These are phyloP conservation scores for Stylosanthes scabra DNA, from an alignment of 331 rosid genomes.

Conservation along the genomic window DNA sequence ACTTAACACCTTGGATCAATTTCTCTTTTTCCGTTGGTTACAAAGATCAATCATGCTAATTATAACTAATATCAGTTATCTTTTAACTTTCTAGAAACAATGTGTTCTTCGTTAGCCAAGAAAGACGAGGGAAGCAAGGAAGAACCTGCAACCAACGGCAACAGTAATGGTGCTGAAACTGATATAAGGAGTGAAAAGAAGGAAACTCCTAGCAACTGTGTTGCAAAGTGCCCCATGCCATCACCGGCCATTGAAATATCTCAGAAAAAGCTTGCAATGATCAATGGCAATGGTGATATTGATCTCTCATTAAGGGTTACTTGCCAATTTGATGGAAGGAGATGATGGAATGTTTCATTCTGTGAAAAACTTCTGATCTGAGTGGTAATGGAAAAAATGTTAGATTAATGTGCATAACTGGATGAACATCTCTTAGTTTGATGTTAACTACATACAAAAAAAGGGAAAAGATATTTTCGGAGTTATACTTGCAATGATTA, in stretches of 20 bases:
- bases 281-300: constrained; percentile 37
- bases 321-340: too few relatives aligned
- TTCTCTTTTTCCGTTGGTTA: too few relatives aligned
- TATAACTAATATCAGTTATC: constrained; percentile 21
- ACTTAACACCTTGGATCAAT: too few relatives aligned
- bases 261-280: constrained; percentile 37
- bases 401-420: too few relatives aligned
- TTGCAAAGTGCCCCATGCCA: constrained; percentile 46
- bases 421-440: too few relatives aligned
- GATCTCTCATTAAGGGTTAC: constrained; percentile 38
- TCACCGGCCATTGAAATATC: constrained; percentile 36
- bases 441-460: too few relatives aligned
- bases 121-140: constrained; percentile 22
- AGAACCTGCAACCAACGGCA: constrained; percentile 38
- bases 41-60: neutral
- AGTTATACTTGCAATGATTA: too few relatives aligned
- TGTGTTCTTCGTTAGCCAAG: constrained; percentile 29
- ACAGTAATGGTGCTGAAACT: constrained; percentile 40
- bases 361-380: too few relatives aligned
- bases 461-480: too few relatives aligned
- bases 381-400: too few relatives aligned
- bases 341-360: too few relatives aligned
- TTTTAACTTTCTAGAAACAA: constrained; percentile 50
- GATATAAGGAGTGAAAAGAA: constrained; percentile 36
- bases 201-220: constrained; percentile 43